Conservation (phyloP, 2,329 filamentous ascomycete species). For the Catunica adiposa region DNA sequence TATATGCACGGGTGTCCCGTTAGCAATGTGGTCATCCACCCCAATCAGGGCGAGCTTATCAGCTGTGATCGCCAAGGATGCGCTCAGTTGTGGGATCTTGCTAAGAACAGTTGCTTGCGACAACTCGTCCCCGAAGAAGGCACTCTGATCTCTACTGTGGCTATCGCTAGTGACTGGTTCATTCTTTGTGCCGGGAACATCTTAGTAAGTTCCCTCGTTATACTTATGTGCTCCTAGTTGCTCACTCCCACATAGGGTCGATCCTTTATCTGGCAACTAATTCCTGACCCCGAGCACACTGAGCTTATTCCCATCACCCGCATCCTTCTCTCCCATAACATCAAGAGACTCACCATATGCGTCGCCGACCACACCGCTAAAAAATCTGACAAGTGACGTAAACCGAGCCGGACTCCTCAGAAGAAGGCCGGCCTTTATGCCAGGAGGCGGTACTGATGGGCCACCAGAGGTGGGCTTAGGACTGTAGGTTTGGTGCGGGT, state of each 20-base stretch:
- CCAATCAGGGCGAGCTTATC: slow-evolving; percentile 95
- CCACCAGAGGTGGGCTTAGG: slow-evolving; percentile 95
- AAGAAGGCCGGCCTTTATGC: slow-evolving; percentile 46
- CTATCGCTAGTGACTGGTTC: slow-evolving; percentile 84
- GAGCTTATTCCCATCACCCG: slow-evolving; percentile 75
- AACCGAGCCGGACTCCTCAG: slow-evolving; percentile 30
- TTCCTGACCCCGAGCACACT: slow-evolving; percentile 67
- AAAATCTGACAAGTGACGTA: slow-evolving; percentile 89
- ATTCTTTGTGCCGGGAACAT: slow-evolving; percentile 90
- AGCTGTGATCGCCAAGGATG: slow-evolving; percentile 87
- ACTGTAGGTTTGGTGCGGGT: slow-evolving; percentile 88
- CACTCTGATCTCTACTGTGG: slow-evolving; percentile 82
- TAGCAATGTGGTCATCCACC: slow-evolving; percentile 98
- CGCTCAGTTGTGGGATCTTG: slow-evolving; percentile 88
- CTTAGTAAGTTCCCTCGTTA: slow-evolving; percentile 37
- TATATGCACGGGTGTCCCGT: slow-evolving; percentile 80
- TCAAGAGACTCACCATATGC: slow-evolving; percentile 86
- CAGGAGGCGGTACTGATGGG: slow-evolving; percentile 76
- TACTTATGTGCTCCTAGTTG: neutral
- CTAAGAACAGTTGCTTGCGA: slow-evolving; percentile 92
- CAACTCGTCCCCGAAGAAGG: slow-evolving; percentile 94
- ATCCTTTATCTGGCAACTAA: slow-evolving; percentile 91
- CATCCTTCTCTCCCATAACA: slow-evolving; percentile 78
- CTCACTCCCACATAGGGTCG: slow-evolving; percentile 47
- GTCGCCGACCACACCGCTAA: slow-evolving; percentile 86